Base-by-base conservation (phyloP, 495 filamentous ascomycete genomes). In the Mytilinidion resinicola region DNA sequence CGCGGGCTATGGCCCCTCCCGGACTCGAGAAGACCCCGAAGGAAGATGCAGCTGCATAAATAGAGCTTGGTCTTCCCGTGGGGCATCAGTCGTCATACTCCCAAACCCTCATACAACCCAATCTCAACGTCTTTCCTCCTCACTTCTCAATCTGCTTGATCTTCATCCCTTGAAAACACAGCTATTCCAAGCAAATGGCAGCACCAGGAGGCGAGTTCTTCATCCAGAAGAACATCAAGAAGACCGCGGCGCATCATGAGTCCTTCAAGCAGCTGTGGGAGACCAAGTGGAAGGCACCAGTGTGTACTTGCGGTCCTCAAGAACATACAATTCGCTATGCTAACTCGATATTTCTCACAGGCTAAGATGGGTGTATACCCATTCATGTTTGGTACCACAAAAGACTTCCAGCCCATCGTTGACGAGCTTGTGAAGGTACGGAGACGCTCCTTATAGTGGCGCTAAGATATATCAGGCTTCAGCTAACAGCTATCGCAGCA, bases 361-460 rank as follows among this genome's bases (percentile, higher is more conserved):
- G 85, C 82, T 67, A 59, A 66, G 38, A 82, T 81, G 69, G 77
- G 82, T 37, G 74, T 91, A 25, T 92, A 92, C 61, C 88, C 88
- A 0, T 92, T 91, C 75, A 87, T 89, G 71, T 87, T 90, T 67
- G 83, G 85, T 17, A 69, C 74, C 0, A 77, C 78, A 47, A 79
- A 84, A 48, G 88, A 92, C 70, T 90, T 92, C 59, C 77, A 82
- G 57, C 83, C 84, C n/a, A 80, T 90, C 41, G 88, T 90, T 55
- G 59, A 79, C 17, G 70, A 81, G 36, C 66, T 91, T 14, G 85
- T 87, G 55, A 67, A 74, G 56, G 80, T 83, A 75, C 10, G 37
- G n/a, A 25, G 9, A 19, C 2, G 19, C 17, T 20, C 11, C 33
- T 41, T 15, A 34, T 30, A 30, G 25, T 1, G 15, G 19, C 11